Conservation (phyloP, 2,329 filamentous ascomycete species). For the Plectosphaerella plurivora region DNA sequence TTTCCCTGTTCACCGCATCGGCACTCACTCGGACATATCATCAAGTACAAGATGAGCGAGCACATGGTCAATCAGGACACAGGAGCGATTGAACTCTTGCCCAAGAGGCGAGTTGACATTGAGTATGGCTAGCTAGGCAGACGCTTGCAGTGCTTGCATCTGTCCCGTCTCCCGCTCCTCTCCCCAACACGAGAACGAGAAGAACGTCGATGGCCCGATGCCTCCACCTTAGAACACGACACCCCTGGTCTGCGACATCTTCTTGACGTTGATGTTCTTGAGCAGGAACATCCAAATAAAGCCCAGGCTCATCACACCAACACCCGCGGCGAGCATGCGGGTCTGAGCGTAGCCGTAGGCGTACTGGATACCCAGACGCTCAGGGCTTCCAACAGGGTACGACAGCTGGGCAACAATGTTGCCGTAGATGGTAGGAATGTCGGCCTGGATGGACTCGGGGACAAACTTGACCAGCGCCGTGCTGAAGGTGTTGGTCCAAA, state of each 20-base stretch:
- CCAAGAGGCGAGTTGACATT: too few relatives aligned
- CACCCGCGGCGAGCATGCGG: conserved; percentile 33
- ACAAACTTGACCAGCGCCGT: conserved; percentile 43
- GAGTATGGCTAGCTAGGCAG: too few relatives aligned
- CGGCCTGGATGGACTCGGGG: conserved; percentile 29
- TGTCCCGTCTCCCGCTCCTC: too few relatives aligned
- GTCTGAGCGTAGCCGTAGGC: conserved; percentile 49
- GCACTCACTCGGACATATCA: too few relatives aligned
- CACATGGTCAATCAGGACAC: too few relatives aligned
- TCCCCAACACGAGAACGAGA: too few relatives aligned
- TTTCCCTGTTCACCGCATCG: too few relatives aligned
- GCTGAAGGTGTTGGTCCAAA: conserved; percentile 37
- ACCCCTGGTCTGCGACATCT: conserved; percentile 46
- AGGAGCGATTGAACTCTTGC: too few relatives aligned
- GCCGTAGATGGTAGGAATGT: conserved; percentile 45
- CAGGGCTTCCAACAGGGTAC: conserved; percentile 37
- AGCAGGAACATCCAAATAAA: conserved; percentile 37
- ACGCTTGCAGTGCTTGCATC: too few relatives aligned
- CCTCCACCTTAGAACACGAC: conserved; percentile 35
- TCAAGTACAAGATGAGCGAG: too few relatives aligned
- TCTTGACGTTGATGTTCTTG: conserved; percentile 41
- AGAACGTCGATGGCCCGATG: not conserved
- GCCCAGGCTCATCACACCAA: conserved; percentile 19
- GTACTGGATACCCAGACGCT: conserved; percentile 45
- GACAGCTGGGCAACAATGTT: conserved; percentile 44